Base-by-base conservation (phyloP, 73 alveolate species). In the Uronychia binucleata region DNA sequence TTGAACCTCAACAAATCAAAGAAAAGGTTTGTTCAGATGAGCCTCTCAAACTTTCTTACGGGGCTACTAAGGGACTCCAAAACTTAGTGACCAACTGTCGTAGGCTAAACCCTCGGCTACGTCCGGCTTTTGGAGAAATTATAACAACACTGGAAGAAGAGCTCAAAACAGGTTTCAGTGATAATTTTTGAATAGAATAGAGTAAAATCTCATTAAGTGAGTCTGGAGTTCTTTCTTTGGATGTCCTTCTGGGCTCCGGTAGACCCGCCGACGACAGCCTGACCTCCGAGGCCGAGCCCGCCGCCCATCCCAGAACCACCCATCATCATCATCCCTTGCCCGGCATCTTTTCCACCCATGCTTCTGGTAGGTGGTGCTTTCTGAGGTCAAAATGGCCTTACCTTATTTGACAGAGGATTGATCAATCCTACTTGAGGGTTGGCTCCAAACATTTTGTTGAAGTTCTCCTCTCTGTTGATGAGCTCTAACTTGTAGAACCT, bases 401-500 rank as follows among this genome's bases (percentile, higher is more conserved):
- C 32, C 81, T 92, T 93, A 29, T 84, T 90, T 31, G 86, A 86
- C 26, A 88, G 67, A 14, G 96, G 97, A 67, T 93, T 88, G 81
- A 95, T 31, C 46, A 87, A 85, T 30, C 98, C 98, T 29, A 95
- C 97, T 27, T 86, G 90, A 19, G 98, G 98, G 30, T 79, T 88
- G 0, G 97, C 94, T 19, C 98, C 98, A 58, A 92, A 92, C 95
- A 92, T 88, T 90, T 97, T 95, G 91, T 97, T 97, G 88, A 91
- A 97, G 88, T 86, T 96, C 79, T 96, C 96, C 88, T 97, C 99
- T 78, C 99, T 92, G 85, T 97, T 97, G 26, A 97, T 93, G 31
- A 97, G 95, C 81, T 97, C 99, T 32, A 97, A 89, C 92, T 97
- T 97, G 90, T 96, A 97, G 96, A 96, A 97, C 81, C 96, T 97